These are phyloP conservation scores for Gossypium trilobum DNA, from an alignment of 441 rosid genomes.

Conservation along the genomic window DNA sequence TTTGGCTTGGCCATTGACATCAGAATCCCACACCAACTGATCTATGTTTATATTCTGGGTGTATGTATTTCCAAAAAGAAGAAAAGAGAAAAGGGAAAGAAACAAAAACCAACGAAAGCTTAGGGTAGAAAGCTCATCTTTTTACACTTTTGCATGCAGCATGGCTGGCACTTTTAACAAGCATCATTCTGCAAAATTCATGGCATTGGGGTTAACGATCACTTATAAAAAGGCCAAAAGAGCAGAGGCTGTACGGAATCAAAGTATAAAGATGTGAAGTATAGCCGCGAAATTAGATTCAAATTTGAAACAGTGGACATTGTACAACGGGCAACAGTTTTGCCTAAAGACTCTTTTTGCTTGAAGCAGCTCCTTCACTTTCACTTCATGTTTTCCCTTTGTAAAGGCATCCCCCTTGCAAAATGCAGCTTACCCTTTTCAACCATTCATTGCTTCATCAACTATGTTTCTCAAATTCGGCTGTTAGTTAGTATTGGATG, in stretches of 20 bases:
- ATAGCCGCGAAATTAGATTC: background rate
- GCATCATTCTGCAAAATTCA: background rate
- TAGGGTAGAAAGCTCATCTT: background rate
- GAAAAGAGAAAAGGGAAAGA: background rate
- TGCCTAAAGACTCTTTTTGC: background rate
- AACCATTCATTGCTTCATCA: no score
- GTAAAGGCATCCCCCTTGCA: background rate
- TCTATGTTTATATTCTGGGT: no score
- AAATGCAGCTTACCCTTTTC: background rate
- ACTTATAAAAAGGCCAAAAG: background rate
- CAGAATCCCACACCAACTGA: no score
- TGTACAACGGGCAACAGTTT: background rate
- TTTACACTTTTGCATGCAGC: background rate
- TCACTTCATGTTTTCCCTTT: background rate
- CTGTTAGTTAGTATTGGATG: no score
- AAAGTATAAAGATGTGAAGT: background rate
- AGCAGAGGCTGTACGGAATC: background rate
- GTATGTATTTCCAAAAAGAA: background rate
- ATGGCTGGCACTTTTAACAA: background rate
- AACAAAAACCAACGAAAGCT: background rate
- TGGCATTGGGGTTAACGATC: background rate
- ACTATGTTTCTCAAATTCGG: no score
- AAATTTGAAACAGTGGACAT: background rate
- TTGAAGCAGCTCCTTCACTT: background rate
- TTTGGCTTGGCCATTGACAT: no score